Evolutionary conservation across 228 moss, liverwort and hornwort genomes (phyloP).

Genomic region (Sphagnum magellanicum): DNA sequence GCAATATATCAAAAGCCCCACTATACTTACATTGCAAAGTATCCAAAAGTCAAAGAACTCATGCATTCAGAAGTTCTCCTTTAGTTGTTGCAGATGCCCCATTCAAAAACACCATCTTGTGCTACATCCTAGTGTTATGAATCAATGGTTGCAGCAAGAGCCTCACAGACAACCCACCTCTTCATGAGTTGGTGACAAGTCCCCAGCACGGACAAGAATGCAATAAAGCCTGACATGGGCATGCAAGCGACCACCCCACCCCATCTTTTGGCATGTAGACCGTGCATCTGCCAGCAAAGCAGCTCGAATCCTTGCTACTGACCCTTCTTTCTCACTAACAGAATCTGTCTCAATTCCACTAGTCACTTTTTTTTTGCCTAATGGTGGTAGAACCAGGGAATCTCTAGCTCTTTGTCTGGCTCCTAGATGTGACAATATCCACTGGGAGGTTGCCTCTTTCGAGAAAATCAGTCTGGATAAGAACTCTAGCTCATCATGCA

Average conservation of each 20-base stretch:
- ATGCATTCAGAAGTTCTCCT: too few relatives aligned
- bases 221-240: constrained; percentile 92
- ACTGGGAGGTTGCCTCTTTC: constrained; percentile 67
- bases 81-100: too few relatives aligned
- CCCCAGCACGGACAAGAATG: constrained; percentile 82
- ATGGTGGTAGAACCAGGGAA: constrained; percentile 19
- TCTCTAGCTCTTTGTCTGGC: constrained; percentile 67
- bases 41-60: too few relatives aligned
- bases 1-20: neutral
- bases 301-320: constrained; percentile 55
- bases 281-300: constrained; percentile 80
- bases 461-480: constrained; percentile 81
- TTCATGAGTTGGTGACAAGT: constrained; percentile 80
- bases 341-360: constrained; percentile 34
- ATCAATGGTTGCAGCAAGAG: neutral
- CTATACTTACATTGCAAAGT: neutral
- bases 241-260: constrained; percentile 90
- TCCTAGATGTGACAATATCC: constrained; percentile 78
- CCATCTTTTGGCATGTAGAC: constrained; percentile 62
- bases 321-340: constrained; percentile 50
- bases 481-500: constrained; percentile 86
- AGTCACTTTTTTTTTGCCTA: constrained; percentile 25
- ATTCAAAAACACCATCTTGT: too few relatives aligned
- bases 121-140: too few relatives aligned
- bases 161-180: constrained; percentile 45